A percentile compares a stretch with the other conserved stretches of the same genome.
Evolutionary conservation across 2,329 filamentous ascomycete species (phyloP).

Genomic region (Chaetomium sp.): DNA sequence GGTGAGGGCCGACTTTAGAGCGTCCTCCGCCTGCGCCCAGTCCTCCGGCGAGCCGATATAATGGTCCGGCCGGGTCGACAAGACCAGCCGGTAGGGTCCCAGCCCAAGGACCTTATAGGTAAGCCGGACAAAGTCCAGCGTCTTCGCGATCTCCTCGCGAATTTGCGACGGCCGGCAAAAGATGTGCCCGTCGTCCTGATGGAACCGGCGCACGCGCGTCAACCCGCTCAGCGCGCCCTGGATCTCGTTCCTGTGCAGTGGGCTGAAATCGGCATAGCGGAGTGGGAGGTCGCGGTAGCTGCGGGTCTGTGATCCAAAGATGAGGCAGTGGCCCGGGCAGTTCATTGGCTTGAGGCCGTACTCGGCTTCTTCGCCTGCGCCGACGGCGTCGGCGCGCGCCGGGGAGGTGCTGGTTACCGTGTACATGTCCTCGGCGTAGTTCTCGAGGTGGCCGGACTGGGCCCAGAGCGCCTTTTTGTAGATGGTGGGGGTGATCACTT

Average conservation of each 20-base stretch:
- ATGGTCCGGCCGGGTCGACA: slow-evolving; percentile 75
- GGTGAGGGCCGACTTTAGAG: slow-evolving; percentile 57
- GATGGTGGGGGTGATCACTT: slow-evolving; percentile 84
- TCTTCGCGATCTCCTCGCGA: slow-evolving; percentile 63
- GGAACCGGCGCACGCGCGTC: slow-evolving; percentile 78
- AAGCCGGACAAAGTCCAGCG: slow-evolving; percentile 66
- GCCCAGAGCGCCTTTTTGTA: slow-evolving; percentile 87
- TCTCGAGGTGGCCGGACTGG: slow-evolving; percentile 78
- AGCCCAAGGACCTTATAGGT: slow-evolving; percentile 66
- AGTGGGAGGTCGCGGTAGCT: slow-evolving; percentile 78
- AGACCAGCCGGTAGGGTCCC: slow-evolving; percentile 64
- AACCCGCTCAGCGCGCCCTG: slow-evolving; percentile 75
- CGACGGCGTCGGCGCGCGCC: slow-evolving; percentile 30
- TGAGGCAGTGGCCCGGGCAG: slow-evolving; percentile 79
- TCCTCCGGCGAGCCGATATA: slow-evolving; percentile 68
- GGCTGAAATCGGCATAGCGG: slow-evolving; percentile 80
- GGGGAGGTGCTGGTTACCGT: slow-evolving; percentile 57
- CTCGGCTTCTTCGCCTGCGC: slow-evolving; percentile 53
- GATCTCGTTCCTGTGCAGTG: slow-evolving; percentile 79
- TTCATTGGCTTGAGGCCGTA: slow-evolving; percentile 92
- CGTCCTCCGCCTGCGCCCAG: slow-evolving; percentile 61
- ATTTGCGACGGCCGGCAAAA: slow-evolving; percentile 78
- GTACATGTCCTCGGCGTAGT: slow-evolving; percentile 91
- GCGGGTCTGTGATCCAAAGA: slow-evolving; percentile 67
- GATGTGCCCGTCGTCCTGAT: slow-evolving; percentile 88